These are phyloP conservation scores for Stemphylium beticola DNA, from an alignment of 2,329 filamentous ascomycete genomes.

Conservation along the genomic window DNA sequence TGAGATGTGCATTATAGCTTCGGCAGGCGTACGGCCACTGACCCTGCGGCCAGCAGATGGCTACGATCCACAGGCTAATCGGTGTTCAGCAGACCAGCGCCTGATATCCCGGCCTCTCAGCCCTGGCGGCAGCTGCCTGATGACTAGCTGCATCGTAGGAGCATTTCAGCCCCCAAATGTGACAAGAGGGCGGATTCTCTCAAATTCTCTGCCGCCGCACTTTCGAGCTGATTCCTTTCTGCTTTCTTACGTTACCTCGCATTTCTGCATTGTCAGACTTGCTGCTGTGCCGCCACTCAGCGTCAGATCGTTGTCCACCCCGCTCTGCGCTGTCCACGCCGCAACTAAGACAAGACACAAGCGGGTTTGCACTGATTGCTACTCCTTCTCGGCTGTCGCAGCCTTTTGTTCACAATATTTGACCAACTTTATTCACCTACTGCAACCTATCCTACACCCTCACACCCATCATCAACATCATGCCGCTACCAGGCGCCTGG, in stretches of 20 bases:
- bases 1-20: constrained; percentile 1
- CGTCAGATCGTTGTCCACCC: constrained; percentile 23
- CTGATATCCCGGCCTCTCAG: constrained; percentile 23
- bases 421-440: not conserved
- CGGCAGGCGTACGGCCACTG: constrained; percentile 17
- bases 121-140: constrained; percentile 36
- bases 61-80: constrained; percentile 7
- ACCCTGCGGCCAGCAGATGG: constrained; percentile 5
- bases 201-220: constrained; percentile 28
- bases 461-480: constrained; percentile 8
- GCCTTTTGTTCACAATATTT: not conserved
- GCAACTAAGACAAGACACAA: constrained; percentile 17
- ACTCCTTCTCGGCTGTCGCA: constrained; percentile 1
- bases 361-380: constrained; percentile 17
- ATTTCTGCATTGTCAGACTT: constrained; percentile 29
- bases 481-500: constrained; percentile 36
- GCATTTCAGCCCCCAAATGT: constrained; percentile 33
- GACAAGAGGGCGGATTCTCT: constrained; percentile 22
- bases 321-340: constrained; percentile 23
- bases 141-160: constrained; percentile 38
- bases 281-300: constrained; percentile 29
- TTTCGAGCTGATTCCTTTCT: constrained; percentile 18
- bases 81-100: constrained; percentile 32
- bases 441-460: not conserved
- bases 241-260: constrained; percentile 23